Percentiles rank a stretch among this genome's conserved stretches.
Evolutionary conservation across 257 asterid species (phyloP).

Genomic region (Solanum okadae): DNA sequence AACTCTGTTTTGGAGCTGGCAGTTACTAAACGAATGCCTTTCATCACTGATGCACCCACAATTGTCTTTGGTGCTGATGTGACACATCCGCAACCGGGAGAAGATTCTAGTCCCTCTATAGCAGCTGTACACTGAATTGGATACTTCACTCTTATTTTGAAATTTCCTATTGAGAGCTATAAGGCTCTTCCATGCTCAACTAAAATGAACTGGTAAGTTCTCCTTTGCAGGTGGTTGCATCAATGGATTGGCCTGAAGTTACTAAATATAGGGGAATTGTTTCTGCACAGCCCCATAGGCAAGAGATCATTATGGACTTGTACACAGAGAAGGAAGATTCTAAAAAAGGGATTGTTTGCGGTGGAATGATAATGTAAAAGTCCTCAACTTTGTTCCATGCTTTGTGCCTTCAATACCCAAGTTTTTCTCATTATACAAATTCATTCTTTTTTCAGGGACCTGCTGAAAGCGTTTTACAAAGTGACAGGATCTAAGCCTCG

Average conservation of each 20-base stretch:
- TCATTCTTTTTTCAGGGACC: constrained; percentile 40
- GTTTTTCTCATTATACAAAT: neutral
- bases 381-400: neutral
- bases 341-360: constrained; percentile 23
- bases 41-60: constrained; percentile 44
- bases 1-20: constrained; percentile 47
- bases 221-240: constrained; percentile 74
- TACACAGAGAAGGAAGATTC: constrained; percentile 20
- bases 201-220: neutral
- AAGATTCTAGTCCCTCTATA: constrained; percentile 74
- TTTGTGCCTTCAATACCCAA: neutral
- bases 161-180: neutral
- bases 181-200: neutral
- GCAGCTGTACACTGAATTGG: constrained; percentile 49
- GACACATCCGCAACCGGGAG: constrained; percentile 85
- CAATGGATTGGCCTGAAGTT: constrained; percentile 90
- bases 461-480: constrained; percentile 30
- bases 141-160: neutral
- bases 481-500: constrained; percentile 34
- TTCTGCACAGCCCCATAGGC: constrained; percentile 66
- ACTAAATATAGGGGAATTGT: constrained; percentile 63
- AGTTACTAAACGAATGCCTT: constrained; percentile 11
- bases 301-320: constrained; percentile 66
- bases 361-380: constrained; percentile 65
- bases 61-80: constrained; percentile 91